phyloP scores from a whole-genome alignment of 139 green algal genomes.

The Volvox reticuliferus region DNA sequence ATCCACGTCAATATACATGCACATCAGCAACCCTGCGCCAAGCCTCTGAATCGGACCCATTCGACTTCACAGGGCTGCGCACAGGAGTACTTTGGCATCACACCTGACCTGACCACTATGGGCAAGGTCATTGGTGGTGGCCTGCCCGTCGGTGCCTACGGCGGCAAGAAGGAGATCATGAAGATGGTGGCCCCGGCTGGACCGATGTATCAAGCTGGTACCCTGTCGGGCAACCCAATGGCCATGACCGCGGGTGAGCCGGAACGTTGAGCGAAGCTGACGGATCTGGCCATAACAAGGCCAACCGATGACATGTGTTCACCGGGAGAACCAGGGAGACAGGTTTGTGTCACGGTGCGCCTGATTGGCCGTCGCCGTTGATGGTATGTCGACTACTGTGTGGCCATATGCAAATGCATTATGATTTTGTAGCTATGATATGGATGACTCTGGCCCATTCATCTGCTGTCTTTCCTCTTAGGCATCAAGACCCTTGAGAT shows the following conservation, averaged over 20 bases:
- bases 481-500: constrained; percentile 99
- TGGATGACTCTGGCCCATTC: neutral
- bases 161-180: constrained; percentile 97
- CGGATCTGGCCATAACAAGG: no score
- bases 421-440: no score
- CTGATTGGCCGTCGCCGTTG: no score
- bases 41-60: neutral
- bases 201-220: constrained; percentile 96
- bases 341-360: no score
- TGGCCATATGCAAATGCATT: no score
- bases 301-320: no score
- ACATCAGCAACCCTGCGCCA: no score
- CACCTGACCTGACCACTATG: constrained; percentile 98
- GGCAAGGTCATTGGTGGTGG: constrained; percentile 99
- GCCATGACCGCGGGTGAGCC: constrained; percentile 94
- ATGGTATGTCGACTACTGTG: no score
- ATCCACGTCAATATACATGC: no score
- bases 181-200: constrained; percentile 96
- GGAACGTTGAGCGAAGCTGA: no score
- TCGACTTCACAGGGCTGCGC: constrained; percentile 62
- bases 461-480: neutral
- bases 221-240: constrained; percentile 97
- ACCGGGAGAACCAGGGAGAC: no score
- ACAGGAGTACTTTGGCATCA: constrained; percentile 97
- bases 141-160: constrained; percentile 98